Percentiles rank a stretch among this genome's conserved stretches.
These are phyloP conservation scores for Citrullus amarus DNA, from an alignment of 306 rosid species.

Conservation along the genomic window DNA sequence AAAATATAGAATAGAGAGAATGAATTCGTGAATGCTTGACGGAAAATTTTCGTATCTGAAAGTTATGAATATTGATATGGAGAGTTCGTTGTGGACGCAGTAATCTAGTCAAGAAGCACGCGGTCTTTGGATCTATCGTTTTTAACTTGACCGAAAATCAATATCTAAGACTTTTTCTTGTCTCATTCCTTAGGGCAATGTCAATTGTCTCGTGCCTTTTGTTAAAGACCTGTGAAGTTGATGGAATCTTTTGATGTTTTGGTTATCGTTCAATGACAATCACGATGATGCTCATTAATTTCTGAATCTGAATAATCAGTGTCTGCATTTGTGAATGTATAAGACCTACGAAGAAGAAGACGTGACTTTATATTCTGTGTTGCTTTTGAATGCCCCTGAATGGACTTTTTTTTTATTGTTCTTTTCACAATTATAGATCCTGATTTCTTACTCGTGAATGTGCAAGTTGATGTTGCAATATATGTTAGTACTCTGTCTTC, in stretches of 20 bases:
- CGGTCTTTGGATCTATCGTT: background rate
- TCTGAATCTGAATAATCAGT: background rate
- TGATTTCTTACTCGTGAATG: background rate
- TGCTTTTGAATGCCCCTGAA: background rate
- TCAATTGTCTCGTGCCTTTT: background rate
- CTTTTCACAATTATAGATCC: background rate
- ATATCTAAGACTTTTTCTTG: background rate
- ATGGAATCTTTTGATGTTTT: background rate
- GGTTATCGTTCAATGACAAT: background rate
- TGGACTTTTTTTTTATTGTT: background rate
- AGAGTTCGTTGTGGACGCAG: background rate
- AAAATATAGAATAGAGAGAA: background rate
- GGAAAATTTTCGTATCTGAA: background rate
- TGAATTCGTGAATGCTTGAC: background rate
- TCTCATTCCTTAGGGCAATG: background rate
- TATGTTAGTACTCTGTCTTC: background rate
- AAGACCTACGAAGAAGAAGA: background rate
- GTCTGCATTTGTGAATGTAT: background rate
- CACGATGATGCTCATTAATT: background rate
- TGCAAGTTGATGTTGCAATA: background rate
- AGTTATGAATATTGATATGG: background rate
- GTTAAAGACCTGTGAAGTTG: background rate
- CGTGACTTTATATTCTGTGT: background rate
- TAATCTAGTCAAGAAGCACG: background rate
- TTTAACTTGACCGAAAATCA: background rate